phyloP scores from a whole-genome alignment of 2,329 filamentous ascomycete species.

The Pseudofabraea citricarpa region DNA sequence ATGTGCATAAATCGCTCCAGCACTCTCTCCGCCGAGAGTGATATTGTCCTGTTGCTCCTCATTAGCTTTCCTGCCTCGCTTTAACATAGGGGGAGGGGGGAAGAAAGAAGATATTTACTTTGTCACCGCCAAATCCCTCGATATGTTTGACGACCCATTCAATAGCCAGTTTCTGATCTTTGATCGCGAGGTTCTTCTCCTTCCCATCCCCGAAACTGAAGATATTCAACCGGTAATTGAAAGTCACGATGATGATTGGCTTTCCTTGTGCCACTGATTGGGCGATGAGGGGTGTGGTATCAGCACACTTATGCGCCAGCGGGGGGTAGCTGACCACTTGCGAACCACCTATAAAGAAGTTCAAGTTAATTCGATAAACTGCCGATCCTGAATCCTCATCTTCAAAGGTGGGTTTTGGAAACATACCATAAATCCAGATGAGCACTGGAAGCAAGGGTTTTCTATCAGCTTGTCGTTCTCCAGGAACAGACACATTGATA shows the following conservation, averaged over 20 bases:
- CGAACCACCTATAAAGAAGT: constrained; percentile 1
- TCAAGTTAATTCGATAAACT: neutral
- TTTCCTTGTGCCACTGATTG: constrained; percentile 29
- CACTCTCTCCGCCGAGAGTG: constrained; percentile 40
- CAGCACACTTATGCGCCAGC: constrained; percentile 1
- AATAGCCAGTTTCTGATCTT: constrained; percentile 30
- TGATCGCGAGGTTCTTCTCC: constrained; percentile 32
- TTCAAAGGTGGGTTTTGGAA: too few species aligned
- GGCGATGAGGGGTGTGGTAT: constrained; percentile 15
- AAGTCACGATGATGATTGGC: constrained; percentile 35
- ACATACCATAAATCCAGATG: constrained; percentile 6
- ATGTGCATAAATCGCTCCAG: constrained; percentile 40
- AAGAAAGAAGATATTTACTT: too few species aligned
- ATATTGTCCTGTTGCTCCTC: constrained; percentile 29
- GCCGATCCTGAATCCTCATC: neutral
- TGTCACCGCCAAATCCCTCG: constrained; percentile 25
- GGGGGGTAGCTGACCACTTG: constrained; percentile 5
- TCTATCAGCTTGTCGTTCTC: neutral
- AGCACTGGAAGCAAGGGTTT: constrained; percentile 3
- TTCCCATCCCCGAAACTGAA: constrained; percentile 39
- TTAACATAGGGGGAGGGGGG: too few species aligned
- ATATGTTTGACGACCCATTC: constrained; percentile 25
- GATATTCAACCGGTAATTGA: constrained; percentile 39
- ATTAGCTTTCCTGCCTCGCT: too few species aligned
- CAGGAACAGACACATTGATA: constrained; percentile 4